phyloP scores from a whole-genome alignment of 306 rosid genomes.

The Betula pendula region DNA sequence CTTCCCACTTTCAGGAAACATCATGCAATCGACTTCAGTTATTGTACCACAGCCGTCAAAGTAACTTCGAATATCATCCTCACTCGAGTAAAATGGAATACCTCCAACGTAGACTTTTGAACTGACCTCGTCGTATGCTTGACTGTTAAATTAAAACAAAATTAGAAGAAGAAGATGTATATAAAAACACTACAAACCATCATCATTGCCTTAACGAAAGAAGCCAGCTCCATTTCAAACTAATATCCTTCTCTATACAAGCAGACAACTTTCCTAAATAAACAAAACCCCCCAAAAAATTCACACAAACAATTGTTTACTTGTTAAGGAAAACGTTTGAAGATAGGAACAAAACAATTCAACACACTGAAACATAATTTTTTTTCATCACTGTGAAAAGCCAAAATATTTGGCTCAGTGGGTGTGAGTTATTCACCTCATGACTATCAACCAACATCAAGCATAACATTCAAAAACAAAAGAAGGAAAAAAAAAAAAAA shows the following conservation, averaged over 20 bases:
- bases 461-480: neutral
- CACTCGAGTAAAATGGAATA: constrained; percentile 86
- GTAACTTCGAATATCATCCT: constrained; percentile 89
- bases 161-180: constrained; percentile 1
- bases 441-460: neutral
- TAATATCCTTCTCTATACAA: neutral
- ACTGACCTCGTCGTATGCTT: constrained; percentile 38
- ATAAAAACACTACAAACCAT: constrained; percentile 1
- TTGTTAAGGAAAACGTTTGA: neutral
- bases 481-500: too few relatives aligned
- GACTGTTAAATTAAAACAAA: constrained; percentile 38
- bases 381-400: neutral
- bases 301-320: neutral
- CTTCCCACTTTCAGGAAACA: constrained; percentile 86
- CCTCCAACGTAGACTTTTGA: constrained; percentile 94
- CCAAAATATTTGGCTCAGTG: neutral
- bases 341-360: neutral
- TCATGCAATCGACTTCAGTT: constrained; percentile 86
- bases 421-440: neutral
- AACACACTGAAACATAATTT: neutral
- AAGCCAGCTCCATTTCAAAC: constrained; percentile 6
- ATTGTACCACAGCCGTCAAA: constrained; percentile 88
- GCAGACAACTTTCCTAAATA: neutral
- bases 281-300: neutral
- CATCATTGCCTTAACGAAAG: neutral